These are phyloP conservation scores for Xylariaceae sp. DNA, from an alignment of 2,329 filamentous ascomycete species.

Conservation along the genomic window DNA sequence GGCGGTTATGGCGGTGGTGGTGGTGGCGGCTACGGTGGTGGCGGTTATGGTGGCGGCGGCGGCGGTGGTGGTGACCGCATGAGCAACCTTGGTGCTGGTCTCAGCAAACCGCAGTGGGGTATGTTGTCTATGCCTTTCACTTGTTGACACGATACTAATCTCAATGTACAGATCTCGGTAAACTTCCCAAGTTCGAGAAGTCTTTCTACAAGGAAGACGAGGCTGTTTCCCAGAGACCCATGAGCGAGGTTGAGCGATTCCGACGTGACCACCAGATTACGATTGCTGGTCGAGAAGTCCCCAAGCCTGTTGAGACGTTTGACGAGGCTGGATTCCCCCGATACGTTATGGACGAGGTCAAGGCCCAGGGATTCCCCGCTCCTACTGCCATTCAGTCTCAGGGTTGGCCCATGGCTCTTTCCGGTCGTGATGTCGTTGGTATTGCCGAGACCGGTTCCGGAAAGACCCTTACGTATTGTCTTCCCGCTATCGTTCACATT, in stretches of 20 bases:
- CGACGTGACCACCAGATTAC: constrained; percentile 80
- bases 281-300: constrained; percentile 72
- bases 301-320: constrained; percentile 92
- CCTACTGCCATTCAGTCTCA: constrained; percentile 97
- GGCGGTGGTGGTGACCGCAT: constrained; percentile 76
- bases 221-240: constrained; percentile 66
- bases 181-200: constrained; percentile 96
- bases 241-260: constrained; percentile 81
- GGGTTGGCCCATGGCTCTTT: constrained; percentile 98
- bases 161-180: constrained; percentile 57
- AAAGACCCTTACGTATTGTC: constrained; percentile 97
- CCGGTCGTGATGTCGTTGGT: constrained; percentile 95
- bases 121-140: constrained; percentile 36
- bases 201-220: constrained; percentile 97
- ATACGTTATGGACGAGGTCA: constrained; percentile 98
- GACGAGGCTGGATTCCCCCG: constrained; percentile 95
- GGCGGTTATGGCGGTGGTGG: constrained; percentile 45
- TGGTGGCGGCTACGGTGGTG: constrained; percentile 46
- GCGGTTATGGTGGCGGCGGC: constrained; percentile 57
- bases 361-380: constrained; percentile 90
- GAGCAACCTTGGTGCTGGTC: constrained; percentile 78
- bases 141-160: constrained; percentile 21
- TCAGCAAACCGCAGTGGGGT: constrained; percentile 90
- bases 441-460: constrained; percentile 98
- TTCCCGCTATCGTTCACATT: constrained; percentile 98